Evolutionary conservation across 768 basidiomycete species (phyloP), one percentile per base, ranked within the genome.

Genomic region (Strobilomyces dryophilus): DNA sequence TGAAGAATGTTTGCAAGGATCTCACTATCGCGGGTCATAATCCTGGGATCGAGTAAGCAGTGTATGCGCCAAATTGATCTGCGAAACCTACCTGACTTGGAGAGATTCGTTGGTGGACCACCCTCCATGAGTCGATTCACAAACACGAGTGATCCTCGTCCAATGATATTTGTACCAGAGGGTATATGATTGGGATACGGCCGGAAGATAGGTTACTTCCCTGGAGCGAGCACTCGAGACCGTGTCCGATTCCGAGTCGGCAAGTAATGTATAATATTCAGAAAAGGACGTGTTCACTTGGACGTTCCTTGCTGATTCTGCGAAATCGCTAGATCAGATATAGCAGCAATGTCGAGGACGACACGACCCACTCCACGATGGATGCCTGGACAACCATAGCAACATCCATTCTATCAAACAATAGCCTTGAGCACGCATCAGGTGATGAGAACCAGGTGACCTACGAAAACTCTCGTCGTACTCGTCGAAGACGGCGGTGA

Each of bases 361-460:
- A 18, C 9, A 14, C 9, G 44, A 69, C 80, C 60, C 55, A 78
- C 76, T 69, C 83, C 83, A 87, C n/a, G 77, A 71, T 18, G 81
- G 76, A 39, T 82, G 81, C 47, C 75, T 74, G 5, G 83, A 80
- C 0, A 89, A 66, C 86, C 87, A 89, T 37, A 76, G 68, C 76
- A 87, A 78, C 61, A 89, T 74, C 87, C 87, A 89, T 36, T 77
- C 85, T 87, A 52, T 26, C 36, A 36, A 45, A 31, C 20, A 29
- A 29, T 18, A 21, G 21, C 49, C 45, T 24, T 24, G 24, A 49
- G 49, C 29, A 54, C 50, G 43, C 29, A 42, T 17, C 17, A 36
- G 31, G n/a, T 8, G 2, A n/a, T 29, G 3, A 31, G 4, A 55
- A 27, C 44, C 58, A 11, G 35, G 36, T 2, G 20, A 57, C 82